Evolutionary conservation across 2,329 filamentous ascomycete genomes (phyloP), one percentile per base, ranked within the genome.

Genomic region (Aspergillus sp.): DNA sequence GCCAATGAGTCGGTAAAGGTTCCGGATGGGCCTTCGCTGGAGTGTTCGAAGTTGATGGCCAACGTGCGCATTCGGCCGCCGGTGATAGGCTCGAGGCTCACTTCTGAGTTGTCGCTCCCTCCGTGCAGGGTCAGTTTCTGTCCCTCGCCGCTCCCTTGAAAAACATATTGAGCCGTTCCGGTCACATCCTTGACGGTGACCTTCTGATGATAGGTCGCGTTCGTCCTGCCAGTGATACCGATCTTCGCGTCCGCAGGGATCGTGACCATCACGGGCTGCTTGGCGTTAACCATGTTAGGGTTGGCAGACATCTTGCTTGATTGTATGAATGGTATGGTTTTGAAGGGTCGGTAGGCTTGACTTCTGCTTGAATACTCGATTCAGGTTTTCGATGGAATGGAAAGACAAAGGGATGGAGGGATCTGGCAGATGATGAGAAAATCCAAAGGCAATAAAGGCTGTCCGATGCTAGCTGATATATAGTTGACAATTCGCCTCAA

Each of bases 1-100:
- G 49, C 53, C 29, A 36, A 22, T 5, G 53, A 55, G n/a, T 6
- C 12, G 11, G n/a, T 47, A 16, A 32, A 54, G 7, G 52, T 20
- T 12, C 36, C 39, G 22, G 18, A n/a, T 10, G 39, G 16, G 6
- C 45, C 45, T 2, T 45, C 32, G 6, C 6, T 39, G 18, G 53
- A 49, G 45, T 55, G 47, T 11, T 55, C 22, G 14, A 55, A 55
- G 45, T 55, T 18, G 45, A 55, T n/a, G 9, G 31, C 49, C 53
- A 45, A 55, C 6, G 53, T 55, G 53, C 53, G 53, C 29, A 55
- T 14, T 22, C 26, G 45, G 31, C 16, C 2, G 29, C 12, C 29
- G 11, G n/a, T 4, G 42, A 36, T n/a, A 16, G 26, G 29, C 3
- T 39, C 26, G 20, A 55, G 24, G 45, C 26, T 32, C 6, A 55